phyloP scores from a whole-genome alignment of 257 asterid genomes.

The Voacanga thouarsii region DNA sequence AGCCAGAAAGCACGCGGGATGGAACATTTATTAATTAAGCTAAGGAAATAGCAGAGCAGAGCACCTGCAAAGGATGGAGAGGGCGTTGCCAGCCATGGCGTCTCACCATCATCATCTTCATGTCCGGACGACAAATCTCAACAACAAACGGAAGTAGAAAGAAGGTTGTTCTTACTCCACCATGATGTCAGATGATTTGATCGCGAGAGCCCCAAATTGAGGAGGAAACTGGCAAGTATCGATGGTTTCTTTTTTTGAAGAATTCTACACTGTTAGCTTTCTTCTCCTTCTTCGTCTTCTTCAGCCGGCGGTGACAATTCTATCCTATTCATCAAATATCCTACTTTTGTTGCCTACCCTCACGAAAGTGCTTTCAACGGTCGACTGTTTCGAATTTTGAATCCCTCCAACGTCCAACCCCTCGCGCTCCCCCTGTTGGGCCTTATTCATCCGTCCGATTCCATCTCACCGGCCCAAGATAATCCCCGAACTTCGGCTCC shows the following conservation, averaged over 20 bases:
- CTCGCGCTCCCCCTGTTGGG: background rate
- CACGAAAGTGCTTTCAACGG: conserved; percentile 17
- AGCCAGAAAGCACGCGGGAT: background rate
- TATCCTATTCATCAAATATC: no score
- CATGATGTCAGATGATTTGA: background rate
- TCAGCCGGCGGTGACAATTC: background rate
- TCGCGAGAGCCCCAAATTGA: background rate
- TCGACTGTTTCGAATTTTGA: conserved; percentile 33
- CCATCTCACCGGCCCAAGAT: background rate
- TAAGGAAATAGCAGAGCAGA: background rate
- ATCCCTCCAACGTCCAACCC: background rate
- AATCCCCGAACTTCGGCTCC: background rate
- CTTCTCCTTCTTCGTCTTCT: background rate
- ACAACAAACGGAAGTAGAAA: background rate
- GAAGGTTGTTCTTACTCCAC: background rate
- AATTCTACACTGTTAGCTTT: no score
- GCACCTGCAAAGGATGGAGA: conserved; percentile 85
- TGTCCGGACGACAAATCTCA: background rate
- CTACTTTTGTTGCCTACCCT: background rate
- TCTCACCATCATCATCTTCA: conserved; percentile 29
- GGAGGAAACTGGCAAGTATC: background rate
- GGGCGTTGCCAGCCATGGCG: conserved; percentile 99
- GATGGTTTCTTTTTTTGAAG: no score
- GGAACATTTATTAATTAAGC: background rate
- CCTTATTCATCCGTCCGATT: background rate